These are phyloP conservation scores for Stagonosporopsis cucurbitacearum DNA, from an alignment of 2,329 filamentous ascomycete species.

Conservation along the genomic window DNA sequence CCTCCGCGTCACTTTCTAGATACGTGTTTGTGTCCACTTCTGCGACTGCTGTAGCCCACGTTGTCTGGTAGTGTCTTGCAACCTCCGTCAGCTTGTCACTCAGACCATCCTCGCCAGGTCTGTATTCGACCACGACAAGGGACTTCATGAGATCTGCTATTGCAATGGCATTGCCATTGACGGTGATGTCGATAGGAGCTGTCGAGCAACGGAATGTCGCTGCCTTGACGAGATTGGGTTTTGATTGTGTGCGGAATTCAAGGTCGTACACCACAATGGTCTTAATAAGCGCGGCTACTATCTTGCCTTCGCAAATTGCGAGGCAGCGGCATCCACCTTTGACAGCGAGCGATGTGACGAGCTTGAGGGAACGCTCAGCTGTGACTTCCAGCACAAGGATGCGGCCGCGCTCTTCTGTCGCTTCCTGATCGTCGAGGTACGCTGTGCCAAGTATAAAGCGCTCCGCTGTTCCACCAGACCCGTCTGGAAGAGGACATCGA, in stretches of 20 bases:
- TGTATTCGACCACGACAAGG: constrained; percentile 77
- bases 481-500: constrained; percentile 72
- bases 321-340: constrained; percentile 84
- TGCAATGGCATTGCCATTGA: constrained; percentile 77
- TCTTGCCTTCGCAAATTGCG: constrained; percentile 71
- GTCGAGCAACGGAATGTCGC: constrained; percentile 83
- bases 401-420: constrained; percentile 67
- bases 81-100: constrained; percentile 72
- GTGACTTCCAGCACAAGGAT: constrained; percentile 87
- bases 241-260: constrained; percentile 61
- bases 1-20: constrained; percentile 84
- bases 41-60: constrained; percentile 81
- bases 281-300: constrained; percentile 89
- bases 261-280: constrained; percentile 71
- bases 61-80: constrained; percentile 79
- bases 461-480: constrained; percentile 66
- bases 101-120: constrained; percentile 62
- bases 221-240: constrained; percentile 67
- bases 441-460: constrained; percentile 92
- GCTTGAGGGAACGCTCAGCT: constrained; percentile 73
- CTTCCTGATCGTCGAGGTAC: constrained; percentile 68
- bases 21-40: constrained; percentile 76
- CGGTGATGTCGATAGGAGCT: constrained; percentile 79
- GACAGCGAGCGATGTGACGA: constrained; percentile 71
- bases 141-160: constrained; percentile 96